Base-by-base conservation (phyloP, 306 rosid genomes). In the Elaeagnus macrophylla region DNA sequence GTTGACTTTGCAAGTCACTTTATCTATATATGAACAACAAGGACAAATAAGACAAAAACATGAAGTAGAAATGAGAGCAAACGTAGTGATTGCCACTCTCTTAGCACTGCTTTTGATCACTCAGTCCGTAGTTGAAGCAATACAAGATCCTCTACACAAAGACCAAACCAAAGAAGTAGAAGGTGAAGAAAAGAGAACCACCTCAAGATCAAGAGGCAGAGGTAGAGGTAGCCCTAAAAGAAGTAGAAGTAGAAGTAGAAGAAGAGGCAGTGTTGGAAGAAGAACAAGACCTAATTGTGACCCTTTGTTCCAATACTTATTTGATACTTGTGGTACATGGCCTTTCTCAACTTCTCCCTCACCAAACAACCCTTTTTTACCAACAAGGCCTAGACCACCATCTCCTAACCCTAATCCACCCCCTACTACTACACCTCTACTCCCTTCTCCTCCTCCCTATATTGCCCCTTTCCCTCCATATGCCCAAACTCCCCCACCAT, bases 251-350 rank as follows among this genome's bases (percentile, higher is more conserved):
- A 53, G 66, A 18, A 32, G 48, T 13, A 37, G 60, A 37, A 9
- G 47, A 11, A 44, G 69, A 1, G 42, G 51, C 7, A 44, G 37
- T 49, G 54, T 65, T 48, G 67, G 56, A 44, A 53, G 57, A 52
- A 42, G 61, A 51, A 61, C 69, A 74, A 37, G 65, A 69, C 56
- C 75, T 37, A 54, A 56, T 14, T 89, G 95, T 51, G 97, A 89
- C 59, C 85, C 87, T 2, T 75, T 83, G 42, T 89, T 62, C 73
- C 66, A 72, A 25, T 89, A 53, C 53, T 57, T 89, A 12, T 85
- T 47, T 73, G 88, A 46, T n/a, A 16, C 50, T 7, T 89, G 97
- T 54, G 87, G 83, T 48, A 78, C 68, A 51, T 89, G 95, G 95
- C 89, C 97, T 71, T 89, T 89, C 19, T 76, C 89, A 51, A 83